Evolutionary conservation across 768 basidiomycete genomes (phyloP).

Genomic region (Tylopilus balloui): DNA sequence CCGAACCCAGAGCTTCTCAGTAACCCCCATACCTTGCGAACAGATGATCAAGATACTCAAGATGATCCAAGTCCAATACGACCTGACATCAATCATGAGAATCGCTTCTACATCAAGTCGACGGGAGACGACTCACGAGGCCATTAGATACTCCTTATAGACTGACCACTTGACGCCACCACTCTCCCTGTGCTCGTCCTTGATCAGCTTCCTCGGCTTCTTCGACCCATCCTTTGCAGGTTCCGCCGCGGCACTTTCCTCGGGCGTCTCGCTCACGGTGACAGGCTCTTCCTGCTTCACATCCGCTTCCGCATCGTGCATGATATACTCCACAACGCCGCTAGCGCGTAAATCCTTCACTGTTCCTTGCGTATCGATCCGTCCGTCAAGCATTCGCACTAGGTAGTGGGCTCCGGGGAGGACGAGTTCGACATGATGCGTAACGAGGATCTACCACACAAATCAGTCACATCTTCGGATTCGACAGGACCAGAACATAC

Average conservation of each 20-base stretch:
- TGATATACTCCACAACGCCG: slow-evolving; percentile 60
- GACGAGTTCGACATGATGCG: slow-evolving; percentile 81
- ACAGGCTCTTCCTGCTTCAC: slow-evolving; percentile 42
- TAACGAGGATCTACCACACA: slow-evolving; percentile 54
- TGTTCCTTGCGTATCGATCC: slow-evolving; percentile 71
- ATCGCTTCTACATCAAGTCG: background rate
- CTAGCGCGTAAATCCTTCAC: slow-evolving; percentile 57
- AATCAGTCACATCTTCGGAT: background rate
- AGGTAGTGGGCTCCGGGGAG: slow-evolving; percentile 70
- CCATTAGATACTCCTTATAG: slow-evolving; percentile 65
- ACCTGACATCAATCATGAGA: slow-evolving; percentile 12
- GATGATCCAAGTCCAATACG: slow-evolving; percentile 30
- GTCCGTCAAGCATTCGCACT: slow-evolving; percentile 76
- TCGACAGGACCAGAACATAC: slow-evolving; percentile 30
- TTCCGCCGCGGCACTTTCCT: slow-evolving; percentile 1
- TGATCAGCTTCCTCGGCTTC: slow-evolving; percentile 68
- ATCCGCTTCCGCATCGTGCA: slow-evolving; percentile 47
- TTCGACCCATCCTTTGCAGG: slow-evolving; percentile 31
- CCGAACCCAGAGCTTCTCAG: slow-evolving; percentile 31
- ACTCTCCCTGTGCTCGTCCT: slow-evolving; percentile 76
- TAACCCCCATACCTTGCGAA: slow-evolving; percentile 25
- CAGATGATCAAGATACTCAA: slow-evolving; percentile 20
- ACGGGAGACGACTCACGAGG: slow-evolving; percentile 42
- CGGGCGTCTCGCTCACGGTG: slow-evolving; percentile 7
- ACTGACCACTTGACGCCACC: slow-evolving; percentile 80